Evolutionary conservation across 371 early-diverging fungal species (phyloP), one percentile per base, ranked within the genome.

Genomic region (Syncephalis plumigaleata): DNA sequence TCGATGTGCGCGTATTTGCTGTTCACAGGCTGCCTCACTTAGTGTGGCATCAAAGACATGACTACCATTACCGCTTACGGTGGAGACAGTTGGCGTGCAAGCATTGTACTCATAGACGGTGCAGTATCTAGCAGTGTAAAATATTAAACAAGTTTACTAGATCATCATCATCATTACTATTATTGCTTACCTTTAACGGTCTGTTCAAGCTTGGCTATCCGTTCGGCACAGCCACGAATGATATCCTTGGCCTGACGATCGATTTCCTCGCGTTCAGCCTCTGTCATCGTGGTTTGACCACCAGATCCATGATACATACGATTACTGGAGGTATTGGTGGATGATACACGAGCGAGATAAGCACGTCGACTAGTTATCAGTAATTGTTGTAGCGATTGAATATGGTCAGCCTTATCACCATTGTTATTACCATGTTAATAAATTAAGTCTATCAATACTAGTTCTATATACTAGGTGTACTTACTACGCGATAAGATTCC

Each of bases 201-300:
- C 16, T 64, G 57, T 47, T 73, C 70, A 21, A 73, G 46, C 45
- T 64, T 63, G 37, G 64, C 64, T 23, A 73, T 66, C 11, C 74
- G 53, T 36, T 69, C 68, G 48, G 69, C 61, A 37, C 70, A 71
- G 21, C 66, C 63, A 39, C 64, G 59, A 20, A 73, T 71, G 9
- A 73, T 65, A 4, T 64, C 47, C 39, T 71, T 73, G 20, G 74
- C 66, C 51, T 73, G 74, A 38, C 67, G 64, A 52, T 73, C 74
- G 38, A 73, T 73, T 37, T 73, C 71, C 44, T 73, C 74, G 20
- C 74, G 61, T 48, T 73, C 31, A 7, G 31, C 31, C 11, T 31
- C 31, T 31, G 31, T 31, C 31, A 31, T 31, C 4, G 31, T 11
- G 7, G 11, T 31, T 4, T 4, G 7, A 11, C 31, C 31, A 7